Base-by-base conservation (phyloP, 202 grass and related monocot genomes). In the Cymbopogon flexuosus region DNA sequence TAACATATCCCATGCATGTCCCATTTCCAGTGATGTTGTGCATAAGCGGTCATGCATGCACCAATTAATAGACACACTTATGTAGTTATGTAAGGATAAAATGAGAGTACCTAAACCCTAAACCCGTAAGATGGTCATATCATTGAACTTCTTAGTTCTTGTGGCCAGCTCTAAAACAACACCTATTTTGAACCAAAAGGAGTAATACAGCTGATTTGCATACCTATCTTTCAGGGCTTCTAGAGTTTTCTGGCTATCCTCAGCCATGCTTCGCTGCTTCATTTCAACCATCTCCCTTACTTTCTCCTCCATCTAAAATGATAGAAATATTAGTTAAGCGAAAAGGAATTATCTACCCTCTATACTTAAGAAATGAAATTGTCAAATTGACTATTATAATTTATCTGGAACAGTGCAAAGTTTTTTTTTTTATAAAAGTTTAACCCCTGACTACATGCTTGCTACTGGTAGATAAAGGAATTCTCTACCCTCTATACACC, bases 231-330 rank as follows among this genome's bases (percentile, higher is more conserved):
- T 99, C 30, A 99, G 82, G 66, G 84, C 88, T 79, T 99, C 96
- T 58, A 99, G 90, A 80, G 96, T 99, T 93, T 99, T 99, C 84
- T 99, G 96, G 47, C 88, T 99, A 81, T 99, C 96, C 86, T 99
- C 96, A 47, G 92, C 96, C 84, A 99, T 84, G 83, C 96, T 99
- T 39, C 92, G 92, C 68, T 99, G 96, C 79, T 99, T 99, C 84
- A 99, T 99, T 93, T 99, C 96, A 81, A 99, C 96, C 88, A 99
- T 91, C 78, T 99, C 96, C 73, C 90, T 99, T 10, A 99, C 96
- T 83, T 98, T 98, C 81, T 98, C 95, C 80, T 98, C 95, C 95
- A 98, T 98, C 95, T 98, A 91, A 79, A 71, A 52, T 78, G 71
- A 80, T 63, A 57, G 47, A 54, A 73, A 64, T 16, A 13, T 70